phyloP scores from a whole-genome alignment of 2,329 filamentous ascomycete species.

The Didymella lethalis region DNA sequence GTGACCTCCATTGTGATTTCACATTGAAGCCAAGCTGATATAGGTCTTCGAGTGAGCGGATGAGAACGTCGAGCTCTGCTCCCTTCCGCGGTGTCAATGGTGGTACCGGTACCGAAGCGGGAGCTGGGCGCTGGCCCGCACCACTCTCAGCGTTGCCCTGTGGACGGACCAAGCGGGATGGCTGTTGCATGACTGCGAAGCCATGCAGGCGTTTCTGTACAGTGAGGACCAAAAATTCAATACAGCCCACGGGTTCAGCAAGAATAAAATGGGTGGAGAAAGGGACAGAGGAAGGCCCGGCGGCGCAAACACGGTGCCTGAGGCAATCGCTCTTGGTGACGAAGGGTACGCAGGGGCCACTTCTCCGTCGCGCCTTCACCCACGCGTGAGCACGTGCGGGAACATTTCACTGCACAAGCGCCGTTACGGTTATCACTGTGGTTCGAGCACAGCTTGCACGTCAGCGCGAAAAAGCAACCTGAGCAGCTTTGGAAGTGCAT shows the following conservation, averaged over 20 bases:
- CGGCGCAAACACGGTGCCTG: slow-evolving; percentile 35
- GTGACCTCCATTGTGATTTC: slow-evolving; percentile 33
- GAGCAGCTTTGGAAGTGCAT: not conserved
- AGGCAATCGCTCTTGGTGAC: slow-evolving; percentile 27
- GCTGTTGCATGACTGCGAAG: slow-evolving; percentile 18
- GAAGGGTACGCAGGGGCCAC: slow-evolving; percentile 13
- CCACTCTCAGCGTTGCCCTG: slow-evolving; percentile 3
- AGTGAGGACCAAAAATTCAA: not conserved
- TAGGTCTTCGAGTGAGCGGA: slow-evolving; percentile 31
- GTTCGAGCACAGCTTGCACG: not conserved
- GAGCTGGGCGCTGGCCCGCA: slow-evolving; percentile 14
- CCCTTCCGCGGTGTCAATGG: slow-evolving; percentile 26
- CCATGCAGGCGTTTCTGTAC: slow-evolving; percentile 8
- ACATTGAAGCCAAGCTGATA: slow-evolving; percentile 33
- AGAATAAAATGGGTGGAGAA: not conserved
- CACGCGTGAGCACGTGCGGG: slow-evolving; percentile 16
- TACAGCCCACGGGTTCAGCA: not conserved
- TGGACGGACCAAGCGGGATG: slow-evolving; percentile 10
- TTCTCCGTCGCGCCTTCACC: slow-evolving; percentile 4
- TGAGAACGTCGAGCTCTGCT: slow-evolving; percentile 27
- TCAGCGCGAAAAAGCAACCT: not conserved
- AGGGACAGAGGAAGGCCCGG: slow-evolving; percentile 5
- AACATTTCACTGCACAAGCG: slow-evolving; percentile 1
- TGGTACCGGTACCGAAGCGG: slow-evolving; percentile 27
- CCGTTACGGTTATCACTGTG: not conserved